Base-by-base conservation (phyloP, 2,329 filamentous ascomycete species). In the Ascochyta fabae region DNA sequence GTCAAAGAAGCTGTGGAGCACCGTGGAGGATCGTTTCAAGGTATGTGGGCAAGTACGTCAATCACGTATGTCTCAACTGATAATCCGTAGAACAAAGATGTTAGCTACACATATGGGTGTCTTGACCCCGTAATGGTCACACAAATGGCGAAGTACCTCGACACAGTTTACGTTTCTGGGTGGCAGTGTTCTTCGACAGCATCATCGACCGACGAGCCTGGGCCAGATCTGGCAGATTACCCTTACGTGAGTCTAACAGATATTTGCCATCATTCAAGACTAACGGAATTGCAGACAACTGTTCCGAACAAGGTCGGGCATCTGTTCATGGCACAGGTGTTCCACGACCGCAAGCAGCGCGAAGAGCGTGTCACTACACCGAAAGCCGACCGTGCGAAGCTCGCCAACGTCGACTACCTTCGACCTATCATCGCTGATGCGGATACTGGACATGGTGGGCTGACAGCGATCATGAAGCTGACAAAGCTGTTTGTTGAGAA, bases 381-480 rank as follows among this genome's bases (percentile, higher is more conserved):
- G 26, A 89, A 89, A 74, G 81, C 84, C 23, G 83, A 92, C 72
- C 91, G 95, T 53, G 78, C 80, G 65, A 88, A 87, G 60, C 80
- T 95, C 46, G 81, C 89, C 59, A 95, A 96, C 76, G 82, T 92
- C 70, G 95, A 99, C 80, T 99, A 95, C 80, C 87, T 99, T 43
- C 89, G 95, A 19, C 95, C 95, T 59, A 96, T 99, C 77, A 87
- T 99, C 67, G 95, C 95, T 56, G 95, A 99, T 78, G 95, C 94
- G 45, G 95, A 99, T 75, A 99, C 95, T 38, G 95, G 95, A 62
- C 95, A 98, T 77, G 95, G 95, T 72, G 95, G 95, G 72, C 83
- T 99, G 60, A 98, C 95, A n/a, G 95, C 95, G 52, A 90, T 98
- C 69, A 98, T 99, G 95, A 99, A 98, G 84, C 87, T 99, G 68